phyloP scores from a whole-genome alignment of 2,329 filamentous ascomycete species.

The Aspergillus arachidicola region DNA sequence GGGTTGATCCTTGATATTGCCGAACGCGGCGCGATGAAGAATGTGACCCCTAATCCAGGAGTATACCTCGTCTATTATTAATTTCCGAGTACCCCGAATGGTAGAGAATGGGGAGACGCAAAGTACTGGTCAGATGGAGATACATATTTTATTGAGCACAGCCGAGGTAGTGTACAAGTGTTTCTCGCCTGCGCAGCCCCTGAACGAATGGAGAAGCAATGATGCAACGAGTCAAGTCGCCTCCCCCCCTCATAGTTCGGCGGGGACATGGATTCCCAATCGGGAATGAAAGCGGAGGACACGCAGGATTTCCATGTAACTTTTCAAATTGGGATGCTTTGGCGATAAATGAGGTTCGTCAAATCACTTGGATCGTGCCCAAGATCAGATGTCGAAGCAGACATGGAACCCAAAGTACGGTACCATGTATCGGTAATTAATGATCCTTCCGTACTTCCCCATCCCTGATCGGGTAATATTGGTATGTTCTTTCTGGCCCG shows the following conservation, averaged over 20 bases:
- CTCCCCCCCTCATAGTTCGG: neutral
- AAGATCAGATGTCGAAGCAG: neutral
- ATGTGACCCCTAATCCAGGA: neutral
- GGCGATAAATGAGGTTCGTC: neutral
- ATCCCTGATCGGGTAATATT: constrained; percentile 4
- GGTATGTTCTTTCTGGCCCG: neutral
- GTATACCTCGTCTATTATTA: neutral
- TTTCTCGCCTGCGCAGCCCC: neutral
- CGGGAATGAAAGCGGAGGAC: neutral
- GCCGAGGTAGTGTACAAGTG: neutral
- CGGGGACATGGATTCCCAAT: neutral
- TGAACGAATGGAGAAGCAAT: constrained; percentile 2
- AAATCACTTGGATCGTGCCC: neutral
- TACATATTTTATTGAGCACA: neutral
- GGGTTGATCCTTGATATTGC: neutral
- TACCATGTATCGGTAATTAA: neutral
- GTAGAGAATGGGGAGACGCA: neutral
- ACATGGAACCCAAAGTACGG: neutral
- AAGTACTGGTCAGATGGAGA: neutral
- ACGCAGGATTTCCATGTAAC: neutral
- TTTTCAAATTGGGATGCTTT: neutral
- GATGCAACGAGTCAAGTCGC: constrained; percentile 1
- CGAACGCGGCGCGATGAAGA: constrained; percentile 1
- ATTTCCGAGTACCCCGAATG: neutral
- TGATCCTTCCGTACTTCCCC: neutral